Base-by-base conservation (phyloP, 2,329 filamentous ascomycete species). In the Ilyonectria mors-panacis region DNA sequence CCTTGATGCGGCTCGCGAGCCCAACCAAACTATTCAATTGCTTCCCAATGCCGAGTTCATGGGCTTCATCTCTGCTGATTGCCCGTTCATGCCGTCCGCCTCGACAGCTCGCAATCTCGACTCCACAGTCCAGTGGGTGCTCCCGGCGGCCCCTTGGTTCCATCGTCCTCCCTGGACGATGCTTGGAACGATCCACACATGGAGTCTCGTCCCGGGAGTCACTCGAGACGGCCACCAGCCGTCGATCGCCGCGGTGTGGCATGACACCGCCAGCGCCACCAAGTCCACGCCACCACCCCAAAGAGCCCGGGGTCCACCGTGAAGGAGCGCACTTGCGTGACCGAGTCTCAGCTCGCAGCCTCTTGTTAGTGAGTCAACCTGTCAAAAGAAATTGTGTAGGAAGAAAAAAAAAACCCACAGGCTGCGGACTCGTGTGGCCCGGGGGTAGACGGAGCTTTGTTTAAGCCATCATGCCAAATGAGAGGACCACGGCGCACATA, bases 51-150 rank as follows among this genome's bases (percentile, higher is more conserved):
- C 53, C 58, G 54, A 23, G 44, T 50, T 23, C 63, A 26, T 59
- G 21, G 37, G 60, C 60, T 66, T 65, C 66, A 70, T 68, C 65
- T 55, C 51, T 63, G 59, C 59, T 68, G 63, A 70, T 73, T 73
- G 63, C 67, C 66, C 64, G 51, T 72, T 73, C 63, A 75, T 75
- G 70, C 61, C 65, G 57, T 51, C 56, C 55, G 45, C 55, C 57
- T 68, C 63, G 55, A 53, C 39, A 42, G 51, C 54, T 55, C 50
- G 45, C 62, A 59, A 47, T 59, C 56, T 64, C 55, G 48, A 65
- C 63, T 62, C 51, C 53, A 66, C 70, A 62, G 71, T 64, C 57
- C 69, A 63, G 47, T 59, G 37, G 62, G 65, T 56, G 62, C 58
- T 56, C 63, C 66, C 50, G 65, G 53, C 65, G 48, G 61, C 65